phyloP scores from a whole-genome alignment of 495 filamentous ascomycete genomes.

The Trichoderma asperelloides region DNA sequence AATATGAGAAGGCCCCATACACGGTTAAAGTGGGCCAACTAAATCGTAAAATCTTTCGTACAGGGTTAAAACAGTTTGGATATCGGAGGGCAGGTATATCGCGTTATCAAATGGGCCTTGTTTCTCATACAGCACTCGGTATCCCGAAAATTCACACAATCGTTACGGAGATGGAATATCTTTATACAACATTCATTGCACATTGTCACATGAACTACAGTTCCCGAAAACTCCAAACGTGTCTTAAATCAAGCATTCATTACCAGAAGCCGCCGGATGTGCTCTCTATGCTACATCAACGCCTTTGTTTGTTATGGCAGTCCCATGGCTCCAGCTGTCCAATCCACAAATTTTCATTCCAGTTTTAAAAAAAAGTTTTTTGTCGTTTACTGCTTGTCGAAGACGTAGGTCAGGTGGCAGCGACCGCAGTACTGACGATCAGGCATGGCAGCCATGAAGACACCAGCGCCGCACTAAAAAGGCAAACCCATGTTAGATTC shows the following conservation, averaged over 20 bases:
- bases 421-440: slow-evolving; percentile 99
- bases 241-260: slow-evolving; percentile 8
- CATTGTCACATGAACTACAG: slow-evolving; percentile 8
- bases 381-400: slow-evolving; percentile 63
- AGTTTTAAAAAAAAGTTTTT: slow-evolving; percentile 10
- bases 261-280: slow-evolving; percentile 10
- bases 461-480: slow-evolving; percentile 86
- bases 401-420: slow-evolving; percentile 99
- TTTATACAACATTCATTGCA: not conserved
- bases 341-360: slow-evolving; percentile 20
- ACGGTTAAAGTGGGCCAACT: no score
- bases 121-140: not conserved
- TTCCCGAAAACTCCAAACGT: slow-evolving; percentile 2
- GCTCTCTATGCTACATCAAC: slow-evolving; percentile 30
- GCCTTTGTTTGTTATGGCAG: slow-evolving; percentile 16
- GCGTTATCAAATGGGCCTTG: not conserved
- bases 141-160: not conserved
- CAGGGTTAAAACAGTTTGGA: not conserved
- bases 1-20: no score
- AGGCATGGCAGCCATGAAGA: slow-evolving; percentile 99
- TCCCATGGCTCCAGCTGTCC: slow-evolving; percentile 16
- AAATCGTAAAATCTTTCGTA: no score
- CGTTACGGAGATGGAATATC: not conserved
- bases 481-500: not conserved
- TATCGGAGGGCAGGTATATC: not conserved